Percentiles rank a stretch among this genome's conserved stretches.
These are phyloP conservation scores for Larix sibirica DNA, from an alignment of 83 land plant genomes.

Conservation along the genomic window DNA sequence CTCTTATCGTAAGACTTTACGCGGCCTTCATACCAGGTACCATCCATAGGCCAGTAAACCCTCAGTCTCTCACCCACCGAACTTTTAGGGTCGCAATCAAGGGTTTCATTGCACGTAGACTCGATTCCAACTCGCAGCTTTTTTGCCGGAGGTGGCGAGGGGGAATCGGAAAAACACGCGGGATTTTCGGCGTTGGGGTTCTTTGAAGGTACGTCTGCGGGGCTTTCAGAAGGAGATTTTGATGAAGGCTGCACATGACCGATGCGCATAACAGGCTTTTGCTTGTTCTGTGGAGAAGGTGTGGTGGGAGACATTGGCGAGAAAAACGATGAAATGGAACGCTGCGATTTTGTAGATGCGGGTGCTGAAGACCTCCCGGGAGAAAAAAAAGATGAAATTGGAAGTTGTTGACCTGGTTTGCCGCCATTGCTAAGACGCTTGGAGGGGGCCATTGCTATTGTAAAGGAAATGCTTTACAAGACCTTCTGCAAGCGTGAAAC, in stretches of 20 bases:
- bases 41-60: conserved; percentile 93
- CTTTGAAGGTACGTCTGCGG: neutral
- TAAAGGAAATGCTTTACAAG: neutral
- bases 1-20: conserved; percentile 52
- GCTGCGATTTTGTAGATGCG: conserved; percentile 8
- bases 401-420: conserved; percentile 63
- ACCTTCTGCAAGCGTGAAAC: neutral
- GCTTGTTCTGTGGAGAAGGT: neutral
- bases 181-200: neutral
- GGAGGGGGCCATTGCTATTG: conserved; percentile 29
- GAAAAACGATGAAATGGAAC: conserved; percentile 8
- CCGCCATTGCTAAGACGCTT: conserved; percentile 60
- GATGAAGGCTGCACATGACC: neutral
- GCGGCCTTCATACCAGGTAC: conserved; percentile 76
- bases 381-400: conserved; percentile 74
- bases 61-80: conserved; percentile 52
- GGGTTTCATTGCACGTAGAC: neutral
- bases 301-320: neutral
- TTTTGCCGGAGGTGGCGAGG: neutral
- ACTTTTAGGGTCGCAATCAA: neutral
- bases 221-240: neutral
- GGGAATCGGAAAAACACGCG: neutral
- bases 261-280: neutral
- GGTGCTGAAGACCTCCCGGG: conserved; percentile 22
- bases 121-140: neutral